phyloP scores from a whole-genome alignment of 257 asterid genomes.

The Lavandula angustifolia region DNA sequence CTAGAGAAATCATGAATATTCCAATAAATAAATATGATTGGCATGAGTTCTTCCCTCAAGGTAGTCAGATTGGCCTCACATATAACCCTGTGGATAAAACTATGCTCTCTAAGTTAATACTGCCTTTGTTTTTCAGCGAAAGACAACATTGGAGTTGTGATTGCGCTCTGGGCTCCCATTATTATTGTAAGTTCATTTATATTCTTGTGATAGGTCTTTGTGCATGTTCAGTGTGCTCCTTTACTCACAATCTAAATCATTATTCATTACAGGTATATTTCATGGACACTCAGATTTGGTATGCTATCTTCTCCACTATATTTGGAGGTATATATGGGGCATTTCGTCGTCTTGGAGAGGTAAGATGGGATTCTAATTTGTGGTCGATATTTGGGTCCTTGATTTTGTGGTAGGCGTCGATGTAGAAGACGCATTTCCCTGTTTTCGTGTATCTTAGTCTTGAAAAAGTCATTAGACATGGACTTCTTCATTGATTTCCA shows the following conservation, averaged over 20 bases:
- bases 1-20: slow-evolving; percentile 75
- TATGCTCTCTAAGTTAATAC: slow-evolving; percentile 8
- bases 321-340: slow-evolving; percentile 99
- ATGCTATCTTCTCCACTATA: slow-evolving; percentile 96
- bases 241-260: slow-evolving; percentile 24
- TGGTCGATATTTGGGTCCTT: neutral
- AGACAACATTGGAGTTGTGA: slow-evolving; percentile 83
- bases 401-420: slow-evolving; percentile 11
- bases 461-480: neutral
- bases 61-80: slow-evolving; percentile 41
- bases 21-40: slow-evolving; percentile 49
- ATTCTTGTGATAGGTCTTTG: slow-evolving; percentile 27
- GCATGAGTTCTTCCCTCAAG: slow-evolving; percentile 99
- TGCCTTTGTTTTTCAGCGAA: slow-evolving; percentile 62
- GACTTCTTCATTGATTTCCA: neutral
- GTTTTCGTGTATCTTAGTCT: neutral
- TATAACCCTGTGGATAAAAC: slow-evolving; percentile 5
- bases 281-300: slow-evolving; percentile 98
- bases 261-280: slow-evolving; percentile 76
- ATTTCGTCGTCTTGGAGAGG: slow-evolving; percentile 99
- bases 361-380: slow-evolving; percentile 36
- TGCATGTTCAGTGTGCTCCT: slow-evolving; percentile 27
- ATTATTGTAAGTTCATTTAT: slow-evolving; percentile 62
- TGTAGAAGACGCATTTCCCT: neutral
- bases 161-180: slow-evolving; percentile 92